These are phyloP conservation scores for Pythium sukuiense DNA, from an alignment of 352 stramenopile species.

Conservation along the genomic window DNA sequence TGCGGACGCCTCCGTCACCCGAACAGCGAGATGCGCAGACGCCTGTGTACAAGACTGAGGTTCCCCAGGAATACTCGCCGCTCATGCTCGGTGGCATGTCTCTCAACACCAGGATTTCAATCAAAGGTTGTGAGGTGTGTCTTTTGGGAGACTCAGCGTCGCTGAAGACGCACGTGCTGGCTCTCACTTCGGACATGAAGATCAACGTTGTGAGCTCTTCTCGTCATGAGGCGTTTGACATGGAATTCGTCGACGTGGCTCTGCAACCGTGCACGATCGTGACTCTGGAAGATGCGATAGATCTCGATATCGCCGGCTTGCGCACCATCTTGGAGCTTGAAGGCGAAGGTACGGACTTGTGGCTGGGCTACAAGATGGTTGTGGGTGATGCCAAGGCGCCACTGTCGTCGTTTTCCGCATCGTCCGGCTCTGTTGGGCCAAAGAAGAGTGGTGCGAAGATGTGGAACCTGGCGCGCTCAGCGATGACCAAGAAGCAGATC, in stretches of 20 bases:
- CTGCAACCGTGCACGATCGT: slow-evolving; percentile 73
- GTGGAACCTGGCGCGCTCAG: slow-evolving; percentile 59
- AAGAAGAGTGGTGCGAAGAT: slow-evolving; percentile 34
- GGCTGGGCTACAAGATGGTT: slow-evolving; percentile 68
- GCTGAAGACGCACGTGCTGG: slow-evolving; percentile 73
- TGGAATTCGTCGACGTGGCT: slow-evolving; percentile 80
- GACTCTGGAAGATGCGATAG: slow-evolving; percentile 63
- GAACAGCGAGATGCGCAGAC: slow-evolving; percentile 50
- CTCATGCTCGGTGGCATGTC: slow-evolving; percentile 59
- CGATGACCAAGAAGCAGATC: slow-evolving; percentile 55
- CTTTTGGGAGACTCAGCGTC: slow-evolving; percentile 73
- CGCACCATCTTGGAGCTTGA: slow-evolving; percentile 84
- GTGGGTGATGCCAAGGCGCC: slow-evolving; percentile 41
- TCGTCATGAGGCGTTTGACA: slow-evolving; percentile 63
- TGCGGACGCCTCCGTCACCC: slow-evolving; percentile 44
- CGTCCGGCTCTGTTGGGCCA: slow-evolving; percentile 24
- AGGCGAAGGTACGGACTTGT: slow-evolving; percentile 82
- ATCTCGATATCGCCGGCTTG: slow-evolving; percentile 69
- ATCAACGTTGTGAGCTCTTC: slow-evolving; percentile 60
- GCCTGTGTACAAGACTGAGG: slow-evolving; percentile 54
- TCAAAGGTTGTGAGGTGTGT: slow-evolving; percentile 72
- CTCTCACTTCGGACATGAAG: slow-evolving; percentile 77
- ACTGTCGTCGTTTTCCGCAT: neutral
- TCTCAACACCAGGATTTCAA: slow-evolving; percentile 47
- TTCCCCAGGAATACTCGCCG: slow-evolving; percentile 68